A percentile compares a stretch with the other conserved stretches of the same genome.
phyloP scores from a whole-genome alignment of 352 stramenopile species.

The Phytophthora colocasiae region DNA sequence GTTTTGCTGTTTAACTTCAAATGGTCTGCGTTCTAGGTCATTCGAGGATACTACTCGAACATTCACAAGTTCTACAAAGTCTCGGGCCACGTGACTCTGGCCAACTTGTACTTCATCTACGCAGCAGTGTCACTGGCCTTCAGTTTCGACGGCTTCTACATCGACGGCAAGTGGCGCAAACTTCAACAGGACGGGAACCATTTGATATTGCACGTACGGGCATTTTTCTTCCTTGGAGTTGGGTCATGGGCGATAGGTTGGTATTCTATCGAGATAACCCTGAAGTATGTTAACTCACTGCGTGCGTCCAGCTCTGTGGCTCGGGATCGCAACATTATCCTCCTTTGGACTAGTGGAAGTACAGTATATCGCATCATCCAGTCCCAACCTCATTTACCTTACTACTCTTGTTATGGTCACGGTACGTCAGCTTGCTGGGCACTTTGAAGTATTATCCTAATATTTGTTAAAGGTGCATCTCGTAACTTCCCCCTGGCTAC shows the following conservation, averaged over 20 bases:
- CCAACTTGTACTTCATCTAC: slow-evolving; percentile 79
- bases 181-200: slow-evolving; percentile 68
- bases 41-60: slow-evolving; percentile 51
- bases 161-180: slow-evolving; percentile 65
- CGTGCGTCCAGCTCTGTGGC: slow-evolving; percentile 59
- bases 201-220: slow-evolving; percentile 73
- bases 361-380: slow-evolving; percentile 57
- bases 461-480: slow-evolving; percentile 56
- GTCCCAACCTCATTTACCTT: slow-evolving; percentile 71
- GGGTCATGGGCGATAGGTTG: slow-evolving; percentile 56
- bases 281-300: background rate
- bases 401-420: slow-evolving; percentile 61
- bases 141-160: slow-evolving; percentile 73
- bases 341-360: slow-evolving; percentile 72
- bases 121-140: slow-evolving; percentile 51
- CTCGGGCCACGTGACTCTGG: slow-evolving; percentile 42
- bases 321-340: slow-evolving; percentile 60
- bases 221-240: slow-evolving; percentile 67
- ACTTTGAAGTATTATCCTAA: background rate
- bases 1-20: background rate
- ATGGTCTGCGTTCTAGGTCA: slow-evolving; percentile 40
- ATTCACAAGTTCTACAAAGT: slow-evolving; percentile 56
- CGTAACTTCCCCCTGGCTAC: slow-evolving; percentile 61
- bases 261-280: background rate
- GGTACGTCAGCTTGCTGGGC: slow-evolving; percentile 40